Evolutionary conservation across 2,329 filamentous ascomycete species (phyloP), one percentile per base, ranked within the genome.

Genomic region (Cladobotryum mycophilum): DNA sequence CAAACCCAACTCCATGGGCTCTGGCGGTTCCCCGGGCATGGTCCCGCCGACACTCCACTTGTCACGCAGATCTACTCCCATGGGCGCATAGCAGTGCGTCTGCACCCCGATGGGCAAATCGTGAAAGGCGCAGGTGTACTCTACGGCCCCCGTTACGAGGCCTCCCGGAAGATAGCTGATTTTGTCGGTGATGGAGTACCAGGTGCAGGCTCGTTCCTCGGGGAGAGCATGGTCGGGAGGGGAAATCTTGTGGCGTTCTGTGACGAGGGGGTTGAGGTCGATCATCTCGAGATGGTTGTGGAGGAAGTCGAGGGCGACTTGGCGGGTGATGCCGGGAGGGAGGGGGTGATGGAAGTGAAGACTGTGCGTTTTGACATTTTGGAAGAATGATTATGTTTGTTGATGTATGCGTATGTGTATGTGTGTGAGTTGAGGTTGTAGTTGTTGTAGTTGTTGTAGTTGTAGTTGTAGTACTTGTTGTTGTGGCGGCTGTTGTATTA

Each of bases 271-370:
- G 67, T 95, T 95, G 51, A 95, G 74, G 63, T 92, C 85, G 61
- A 95, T 95, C 85, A 96, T 95, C 59, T 84, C 84, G 45, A 77
- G 67, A 69, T 95, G 89, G 66, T 86, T 78, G 66, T 89, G 88
- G 33, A 95, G 81, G 58, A 88, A 88, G 48, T 81, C 76, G 56
- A 95, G 66, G 40, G 88, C 88, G n/a, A 80, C 77, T 57, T 85
- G 76, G 49, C 88, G 81, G 44, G 81, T 75, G 57, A 93, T 79
- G 58, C 75, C 74, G 2, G 79, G 59, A 8, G 90, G 89, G 33
- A 95, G 76, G 15, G 86, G 25, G 88, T 93, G 59, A 91, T 82
- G 42, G 81, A 86, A 37, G 88, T 93, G 71, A 91, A 89, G 33
- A 82, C 75, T 14, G 78, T 81, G 56, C 83, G 78, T 69, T 84